Conservation (phyloP, 306 rosid genomes). For the Gleditsia sinensis region DNA sequence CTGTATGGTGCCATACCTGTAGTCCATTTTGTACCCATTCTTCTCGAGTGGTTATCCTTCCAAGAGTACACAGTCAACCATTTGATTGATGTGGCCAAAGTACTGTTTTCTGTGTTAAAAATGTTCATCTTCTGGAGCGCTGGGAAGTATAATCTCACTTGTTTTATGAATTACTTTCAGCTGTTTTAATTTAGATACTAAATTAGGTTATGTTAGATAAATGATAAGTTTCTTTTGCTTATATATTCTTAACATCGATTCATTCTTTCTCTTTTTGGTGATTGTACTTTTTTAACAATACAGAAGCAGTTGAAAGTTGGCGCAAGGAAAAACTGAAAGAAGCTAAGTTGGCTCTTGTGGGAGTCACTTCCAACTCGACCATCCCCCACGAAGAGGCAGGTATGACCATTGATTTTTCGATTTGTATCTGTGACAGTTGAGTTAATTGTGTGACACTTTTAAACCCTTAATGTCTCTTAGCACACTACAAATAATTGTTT, state of each 20-base stretch:
- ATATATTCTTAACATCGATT: constrained; percentile 17
- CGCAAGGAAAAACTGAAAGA: constrained; percentile 68
- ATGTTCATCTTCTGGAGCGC: neutral
- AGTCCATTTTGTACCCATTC: neutral
- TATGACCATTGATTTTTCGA: constrained; percentile 33
- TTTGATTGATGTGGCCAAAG: constrained; percentile 1
- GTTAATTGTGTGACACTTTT: constrained; percentile 8
- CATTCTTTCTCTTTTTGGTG: neutral
- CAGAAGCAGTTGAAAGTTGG: constrained; percentile 86
- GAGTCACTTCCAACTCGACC: constrained; percentile 48
- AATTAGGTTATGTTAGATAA: neutral
- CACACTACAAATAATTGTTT: neutral
- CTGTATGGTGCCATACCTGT: neutral
- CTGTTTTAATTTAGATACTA: neutral
- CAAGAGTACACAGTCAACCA: neutral
- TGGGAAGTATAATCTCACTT: constrained; percentile 7
- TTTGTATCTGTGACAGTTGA: constrained; percentile 5
- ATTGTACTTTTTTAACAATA: constrained; percentile 9
- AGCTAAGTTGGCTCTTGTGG: constrained; percentile 44
- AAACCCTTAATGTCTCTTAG: neutral
- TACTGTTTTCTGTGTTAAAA: neutral
- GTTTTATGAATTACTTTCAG: neutral
- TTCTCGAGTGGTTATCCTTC: neutral
- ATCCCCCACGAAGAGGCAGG: constrained; percentile 69
- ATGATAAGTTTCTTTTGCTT: constrained; percentile 1